These are phyloP conservation scores for Vigna nakashimae DNA, from an alignment of 306 rosid species.

Conservation along the genomic window DNA sequence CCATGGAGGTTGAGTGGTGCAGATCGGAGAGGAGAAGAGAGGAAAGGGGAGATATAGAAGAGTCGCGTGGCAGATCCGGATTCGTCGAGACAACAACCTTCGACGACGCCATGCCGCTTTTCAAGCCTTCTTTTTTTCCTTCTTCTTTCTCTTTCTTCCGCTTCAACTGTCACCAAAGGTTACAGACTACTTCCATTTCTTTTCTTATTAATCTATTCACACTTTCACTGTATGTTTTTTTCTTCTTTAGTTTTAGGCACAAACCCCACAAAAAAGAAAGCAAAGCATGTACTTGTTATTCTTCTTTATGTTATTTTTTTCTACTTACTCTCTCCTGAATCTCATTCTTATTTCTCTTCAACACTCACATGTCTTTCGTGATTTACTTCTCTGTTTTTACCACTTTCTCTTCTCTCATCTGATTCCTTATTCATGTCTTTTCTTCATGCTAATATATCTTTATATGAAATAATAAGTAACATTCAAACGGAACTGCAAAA, in stretches of 20 bases:
- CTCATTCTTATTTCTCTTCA: neutral
- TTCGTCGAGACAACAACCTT: slow-evolving; percentile 73
- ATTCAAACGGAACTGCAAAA: no score
- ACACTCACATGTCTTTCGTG: neutral
- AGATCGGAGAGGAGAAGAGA: slow-evolving; percentile 27
- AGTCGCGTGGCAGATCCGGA: slow-evolving; percentile 84
- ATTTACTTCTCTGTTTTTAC: neutral
- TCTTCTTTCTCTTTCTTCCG: neutral
- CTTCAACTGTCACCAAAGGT: neutral
- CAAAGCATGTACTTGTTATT: no score
- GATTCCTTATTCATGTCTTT: no score
- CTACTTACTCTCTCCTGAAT: neutral
- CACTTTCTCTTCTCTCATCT: neutral
- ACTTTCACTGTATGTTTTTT: no score
- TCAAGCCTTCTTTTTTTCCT: slow-evolving; percentile 33
- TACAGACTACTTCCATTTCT: neutral
- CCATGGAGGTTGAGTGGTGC: slow-evolving; percentile 49
- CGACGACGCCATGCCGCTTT: slow-evolving; percentile 77
- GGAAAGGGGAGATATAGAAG: slow-evolving; percentile 51
- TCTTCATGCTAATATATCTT: no score
- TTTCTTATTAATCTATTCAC: neutral
- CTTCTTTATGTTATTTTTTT: no score
- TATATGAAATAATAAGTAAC: no score
- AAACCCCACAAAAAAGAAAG: no score
- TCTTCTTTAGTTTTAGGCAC: no score